A percentile compares a stretch with the other conserved stretches of the same genome.
Conservation (phyloP, 2,329 filamentous ascomycete species). For the Sporothrix mexicana region DNA sequence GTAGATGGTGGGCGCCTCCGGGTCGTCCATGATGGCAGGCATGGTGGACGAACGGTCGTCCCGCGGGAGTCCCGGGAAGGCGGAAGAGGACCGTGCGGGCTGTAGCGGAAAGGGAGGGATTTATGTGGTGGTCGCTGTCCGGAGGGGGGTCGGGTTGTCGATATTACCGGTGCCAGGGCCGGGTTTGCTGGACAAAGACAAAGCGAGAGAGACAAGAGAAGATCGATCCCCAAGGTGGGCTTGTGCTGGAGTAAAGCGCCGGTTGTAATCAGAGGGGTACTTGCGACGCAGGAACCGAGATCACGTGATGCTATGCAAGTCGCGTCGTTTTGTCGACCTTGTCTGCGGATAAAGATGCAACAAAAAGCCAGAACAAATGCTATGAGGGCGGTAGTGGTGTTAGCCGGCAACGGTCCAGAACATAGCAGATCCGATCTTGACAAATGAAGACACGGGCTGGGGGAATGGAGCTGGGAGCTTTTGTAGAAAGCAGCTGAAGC, state of each 20-base stretch:
- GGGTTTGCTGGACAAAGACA: neutral
- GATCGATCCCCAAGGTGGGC: neutral
- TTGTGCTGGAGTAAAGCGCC: neutral
- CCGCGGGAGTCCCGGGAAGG: constrained; percentile 6
- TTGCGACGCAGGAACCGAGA: neutral
- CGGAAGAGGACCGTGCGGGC: neutral
- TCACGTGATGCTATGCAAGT: constrained; percentile 11
- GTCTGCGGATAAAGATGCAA: neutral
- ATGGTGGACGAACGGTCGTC: constrained; percentile 50
- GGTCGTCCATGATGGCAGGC: constrained; percentile 81
- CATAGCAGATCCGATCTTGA: neutral
- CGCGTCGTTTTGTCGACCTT: neutral
- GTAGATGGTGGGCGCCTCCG: constrained; percentile 71
- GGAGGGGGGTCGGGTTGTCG: neutral
- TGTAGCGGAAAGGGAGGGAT: neutral
- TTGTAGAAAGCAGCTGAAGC: neutral
- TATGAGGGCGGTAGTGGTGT: constrained; percentile 1
- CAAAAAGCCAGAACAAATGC: neutral
- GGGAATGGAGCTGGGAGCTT: neutral
- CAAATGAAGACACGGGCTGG: neutral
- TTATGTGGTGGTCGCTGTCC: neutral
- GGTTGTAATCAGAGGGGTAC: constrained; percentile 10
- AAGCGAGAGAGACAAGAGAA: too few relatives aligned
- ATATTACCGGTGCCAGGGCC: neutral
- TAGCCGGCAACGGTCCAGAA: neutral